Conservation (phyloP, 192 early-diverging fungal species). For the Coemansia sp. region DNA sequence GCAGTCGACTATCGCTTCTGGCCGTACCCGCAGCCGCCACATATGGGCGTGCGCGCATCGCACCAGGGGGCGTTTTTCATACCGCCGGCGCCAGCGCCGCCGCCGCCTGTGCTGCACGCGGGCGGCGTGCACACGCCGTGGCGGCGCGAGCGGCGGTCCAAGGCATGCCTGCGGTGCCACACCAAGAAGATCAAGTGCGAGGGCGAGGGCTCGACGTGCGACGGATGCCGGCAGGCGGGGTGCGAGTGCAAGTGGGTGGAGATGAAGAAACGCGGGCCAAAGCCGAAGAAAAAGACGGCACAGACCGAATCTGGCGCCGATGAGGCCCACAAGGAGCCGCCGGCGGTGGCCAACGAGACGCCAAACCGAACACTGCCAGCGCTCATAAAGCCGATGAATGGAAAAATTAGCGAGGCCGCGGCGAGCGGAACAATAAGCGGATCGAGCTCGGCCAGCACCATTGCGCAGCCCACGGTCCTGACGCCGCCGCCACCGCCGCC, state of each 20-base stretch:
- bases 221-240: slow-evolving; percentile 43
- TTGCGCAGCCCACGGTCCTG: too few species aligned
- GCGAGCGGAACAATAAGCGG: neutral
- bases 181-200: slow-evolving; percentile 53
- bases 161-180: slow-evolving; percentile 50
- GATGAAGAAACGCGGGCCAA: slow-evolving; percentile 51
- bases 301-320: neutral
- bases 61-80: neutral
- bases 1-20: slow-evolving; percentile 34
- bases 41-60: neutral
- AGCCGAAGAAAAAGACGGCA: slow-evolving; percentile 24
- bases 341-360: too few species aligned
- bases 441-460: too few species aligned
- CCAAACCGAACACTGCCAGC: neutral
- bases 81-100: too few species aligned
- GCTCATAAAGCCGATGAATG: too few species aligned
- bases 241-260: slow-evolving; percentile 48
- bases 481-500: too few species aligned
- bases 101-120: slow-evolving; percentile 3
- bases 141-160: slow-evolving; percentile 50
- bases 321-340: neutral
- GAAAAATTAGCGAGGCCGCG: neutral
- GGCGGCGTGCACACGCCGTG: slow-evolving; percentile 14
- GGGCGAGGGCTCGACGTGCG: slow-evolving; percentile 38
- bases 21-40: slow-evolving; percentile 39